Evolutionary conservation across 495 filamentous ascomycete species (phyloP).

Genomic region (Penicillium antarcticum): DNA sequence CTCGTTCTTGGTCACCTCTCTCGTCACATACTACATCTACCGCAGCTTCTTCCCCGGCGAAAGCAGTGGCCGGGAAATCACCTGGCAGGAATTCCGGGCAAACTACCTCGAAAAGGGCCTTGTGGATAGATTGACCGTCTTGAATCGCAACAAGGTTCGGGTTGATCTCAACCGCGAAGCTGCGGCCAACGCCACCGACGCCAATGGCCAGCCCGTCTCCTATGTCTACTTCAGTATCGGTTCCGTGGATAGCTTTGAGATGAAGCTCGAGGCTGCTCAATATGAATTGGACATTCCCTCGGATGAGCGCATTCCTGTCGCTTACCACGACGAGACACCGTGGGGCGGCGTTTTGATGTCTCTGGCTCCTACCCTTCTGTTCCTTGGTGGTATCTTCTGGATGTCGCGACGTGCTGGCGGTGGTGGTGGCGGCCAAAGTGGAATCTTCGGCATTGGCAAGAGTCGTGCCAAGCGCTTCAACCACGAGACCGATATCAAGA

Average conservation of each 20-base stretch:
- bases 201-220: slow-evolving; percentile 66
- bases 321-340: slow-evolving; percentile 74
- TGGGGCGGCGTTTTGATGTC: slow-evolving; percentile 61
- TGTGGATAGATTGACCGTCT: slow-evolving; percentile 84
- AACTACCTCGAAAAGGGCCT: slow-evolving; percentile 94
- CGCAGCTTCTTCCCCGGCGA: slow-evolving; percentile 63
- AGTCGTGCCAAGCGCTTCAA: slow-evolving; percentile 96
- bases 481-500: slow-evolving; percentile 91
- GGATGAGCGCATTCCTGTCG: slow-evolving; percentile 83
- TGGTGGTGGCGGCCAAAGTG: slow-evolving; percentile 64
- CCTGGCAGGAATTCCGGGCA: slow-evolving; percentile 91
- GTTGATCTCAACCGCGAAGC: slow-evolving; percentile 86
- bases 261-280: slow-evolving; percentile 81
- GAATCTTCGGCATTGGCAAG: slow-evolving; percentile 92
- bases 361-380: slow-evolving; percentile 82
- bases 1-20: slow-evolving; percentile 51
- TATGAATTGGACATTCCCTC: slow-evolving; percentile 78
- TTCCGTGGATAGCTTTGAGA: slow-evolving; percentile 89
- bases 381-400: slow-evolving; percentile 76
- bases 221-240: slow-evolving; percentile 95
- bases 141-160: slow-evolving; percentile 69
- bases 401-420: slow-evolving; percentile 63
- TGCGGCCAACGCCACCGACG: slow-evolving; percentile 70
- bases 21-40: slow-evolving; percentile 62
- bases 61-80: slow-evolving; percentile 68